Base-by-base conservation (phyloP, 73 alveolate species). In the Durusdinium trenchii region DNA sequence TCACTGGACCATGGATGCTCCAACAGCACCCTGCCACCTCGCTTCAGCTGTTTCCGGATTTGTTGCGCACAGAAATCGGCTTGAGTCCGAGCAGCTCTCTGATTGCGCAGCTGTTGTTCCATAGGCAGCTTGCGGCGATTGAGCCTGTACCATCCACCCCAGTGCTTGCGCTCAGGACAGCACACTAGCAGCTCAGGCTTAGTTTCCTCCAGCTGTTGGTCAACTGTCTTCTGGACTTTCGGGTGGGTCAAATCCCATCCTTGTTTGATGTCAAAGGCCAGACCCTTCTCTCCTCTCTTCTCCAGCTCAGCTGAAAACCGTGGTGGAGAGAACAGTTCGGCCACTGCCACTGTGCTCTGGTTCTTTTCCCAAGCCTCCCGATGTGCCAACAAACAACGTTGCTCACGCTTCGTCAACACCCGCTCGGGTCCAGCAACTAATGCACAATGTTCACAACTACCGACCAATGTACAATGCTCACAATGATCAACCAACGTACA, bases 311-410 rank as follows among this genome's bases (percentile, higher is more conserved):
- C 26, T 6, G 30, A 5, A 30, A 85, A 85, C 6, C 94, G 57
- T 2, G 94, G 94, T 5, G 81, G 78, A 23, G 94, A 85, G 48
- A 85, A 85, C 57, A 54, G 16, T 57, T 85, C 94, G 18, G 94
- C 94, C 60, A 85, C 94, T 35, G 26, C 6, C 35, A 5, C 52
- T n/a, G n/a, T n/a, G n/a, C n/a, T n/a, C n/a, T n/a, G n/a, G 26
- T 36, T 6, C 26, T 71, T 71, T 6, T 35, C 23, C 84, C 84
- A 71, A 1, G 84, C 84, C n/a, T 71, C 84, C 0, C 16, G 26
- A 1, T 71, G 2, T 9, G 51, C 84, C 52, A 71, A 7, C 23
- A 71, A 35, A 7, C 51, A 38, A 4, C 84, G 84, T 16, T 71
- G n/a, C 84, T n/a, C n/a, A n/a, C 6, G n/a, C n/a, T n/a, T n/a